These are phyloP conservation scores for Wickerhamomyces chambardii DNA, from an alignment of 805 yeast genomes.

Conservation along the genomic window DNA sequence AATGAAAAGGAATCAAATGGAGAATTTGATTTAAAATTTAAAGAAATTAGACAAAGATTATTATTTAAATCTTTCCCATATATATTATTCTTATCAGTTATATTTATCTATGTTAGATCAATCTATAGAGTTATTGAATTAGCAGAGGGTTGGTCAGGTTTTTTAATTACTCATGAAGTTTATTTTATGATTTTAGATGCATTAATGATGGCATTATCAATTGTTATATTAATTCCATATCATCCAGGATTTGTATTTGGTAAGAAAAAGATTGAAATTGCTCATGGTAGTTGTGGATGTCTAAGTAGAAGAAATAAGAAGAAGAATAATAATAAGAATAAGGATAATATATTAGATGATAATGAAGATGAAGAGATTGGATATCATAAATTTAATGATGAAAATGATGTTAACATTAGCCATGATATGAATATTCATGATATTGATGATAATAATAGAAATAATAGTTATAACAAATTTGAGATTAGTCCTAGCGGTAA, in stretches of 20 bases:
- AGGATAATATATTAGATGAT: no score
- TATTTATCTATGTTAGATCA: constrained; percentile 56
- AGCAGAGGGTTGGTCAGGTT: constrained; percentile 64
- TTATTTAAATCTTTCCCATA: constrained; percentile 34
- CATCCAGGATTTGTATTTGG: constrained; percentile 57
- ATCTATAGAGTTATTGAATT: constrained; percentile 68
- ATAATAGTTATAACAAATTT: no score
- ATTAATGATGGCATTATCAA: constrained; percentile 46
- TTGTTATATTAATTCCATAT: constrained; percentile 35
- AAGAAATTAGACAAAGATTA: constrained; percentile 22
- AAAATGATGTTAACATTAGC: neutral
- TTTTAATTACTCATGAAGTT: constrained; percentile 48
- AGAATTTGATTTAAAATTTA: constrained; percentile 26
- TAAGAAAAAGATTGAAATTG: neutral
- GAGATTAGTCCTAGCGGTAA: no score
- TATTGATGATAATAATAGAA: no score
- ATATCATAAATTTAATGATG: no score
- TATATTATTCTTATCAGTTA: constrained; percentile 36
- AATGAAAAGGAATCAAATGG: constrained; percentile 15
- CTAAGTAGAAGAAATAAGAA: no score
- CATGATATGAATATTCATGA: no score
- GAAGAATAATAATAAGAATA: no score
- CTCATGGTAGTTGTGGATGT: neutral
- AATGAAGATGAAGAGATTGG: neutral
- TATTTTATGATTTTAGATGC: constrained; percentile 56